Evolutionary conservation across 208 protist genomes (phyloP).

Genomic region (Leishmania major): DNA sequence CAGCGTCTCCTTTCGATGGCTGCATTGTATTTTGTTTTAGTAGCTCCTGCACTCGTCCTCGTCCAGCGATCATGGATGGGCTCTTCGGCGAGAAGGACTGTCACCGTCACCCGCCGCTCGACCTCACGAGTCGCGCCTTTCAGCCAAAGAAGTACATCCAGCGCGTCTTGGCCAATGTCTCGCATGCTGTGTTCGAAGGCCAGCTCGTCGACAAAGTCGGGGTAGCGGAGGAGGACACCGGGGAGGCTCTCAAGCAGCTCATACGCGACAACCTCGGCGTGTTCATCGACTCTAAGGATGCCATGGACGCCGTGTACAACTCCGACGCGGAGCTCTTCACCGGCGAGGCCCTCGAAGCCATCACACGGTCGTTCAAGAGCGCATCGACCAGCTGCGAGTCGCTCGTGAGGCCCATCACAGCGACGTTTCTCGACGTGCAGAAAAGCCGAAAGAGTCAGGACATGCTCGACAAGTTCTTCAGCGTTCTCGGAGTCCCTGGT

Average conservation of each 20-base stretch:
- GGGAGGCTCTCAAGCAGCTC: constrained; percentile 75
- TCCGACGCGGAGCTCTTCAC: constrained; percentile 79
- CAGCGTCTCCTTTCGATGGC: not conserved
- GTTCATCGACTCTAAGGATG: constrained; percentile 86
- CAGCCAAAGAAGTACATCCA: constrained; percentile 74
- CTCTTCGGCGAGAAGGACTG: constrained; percentile 25
- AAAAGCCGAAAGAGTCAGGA: constrained; percentile 54
- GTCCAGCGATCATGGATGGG: constrained; percentile 29
- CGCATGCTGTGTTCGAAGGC: constrained; percentile 58
- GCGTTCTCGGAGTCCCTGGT: constrained; percentile 70
- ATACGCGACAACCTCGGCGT: constrained; percentile 80
- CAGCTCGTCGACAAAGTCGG: constrained; percentile 42
- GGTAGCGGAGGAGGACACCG: constrained; percentile 44
- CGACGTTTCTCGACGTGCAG: constrained; percentile 60
- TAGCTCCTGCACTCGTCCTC: not conserved
- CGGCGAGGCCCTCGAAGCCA: constrained; percentile 75
- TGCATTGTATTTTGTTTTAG: not conserved
- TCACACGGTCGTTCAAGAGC: constrained; percentile 57
- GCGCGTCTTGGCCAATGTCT: constrained; percentile 37
- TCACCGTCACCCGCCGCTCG: constrained; percentile 39
- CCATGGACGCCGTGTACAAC: constrained; percentile 75
- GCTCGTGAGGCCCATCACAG: constrained; percentile 62
- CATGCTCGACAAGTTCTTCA: constrained; percentile 76
- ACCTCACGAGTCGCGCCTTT: constrained; percentile 78
- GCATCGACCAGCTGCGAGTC: constrained; percentile 46